Base-by-base conservation (phyloP, 495 filamentous ascomycete genomes). In the Aspergillus wentii region DNA sequence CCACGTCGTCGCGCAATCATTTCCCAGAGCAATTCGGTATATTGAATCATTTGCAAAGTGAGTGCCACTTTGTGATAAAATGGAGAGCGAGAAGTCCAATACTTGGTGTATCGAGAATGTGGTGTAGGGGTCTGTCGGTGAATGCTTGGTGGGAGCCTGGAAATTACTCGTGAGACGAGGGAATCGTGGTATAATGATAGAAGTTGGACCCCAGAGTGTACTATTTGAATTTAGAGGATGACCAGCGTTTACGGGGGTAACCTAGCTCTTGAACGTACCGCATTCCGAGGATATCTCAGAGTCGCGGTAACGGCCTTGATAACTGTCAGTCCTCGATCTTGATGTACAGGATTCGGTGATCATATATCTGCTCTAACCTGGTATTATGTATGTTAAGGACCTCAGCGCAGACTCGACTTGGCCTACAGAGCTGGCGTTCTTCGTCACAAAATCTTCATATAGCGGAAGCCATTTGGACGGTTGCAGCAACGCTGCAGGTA, bases 171-270 rank as follows among this genome's bases (percentile, higher is more conserved):
- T 34, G 80, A 76, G 17, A 98, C 86, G 27, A 98, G 79, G 25
- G 82, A 78, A 61, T 97, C 90, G 71, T 97, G 90, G 64, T 96
- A 96, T 41, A 96, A 74, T 8, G 91, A 90, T 40, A 98, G 76
- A 9, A 98, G 73, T 52, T 94, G 88, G 21, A 96, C 82, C 40
- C 79, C 78, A 27, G 83, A 87, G 51, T 98, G 89, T 14, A 97
- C 75, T 78, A 30, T 10, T 46, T 33, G 27, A 44, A 22, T 15
- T 41, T 35, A 44, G 37, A 17, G 21, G 18, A 33, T 17, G 11
- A 15, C 16, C n/a, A 11, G 19, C 18, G 30, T 32, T 40, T n/a
- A 39, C 10, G 15, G 16, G 27, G 27, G 47, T 38, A 29, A 4
- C 20, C 10, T 22, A 8, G 21, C 25, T 18, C 16, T 21, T 35